A percentile compares a stretch with the other conserved stretches of the same genome.
Evolutionary conservation across 2,329 filamentous ascomycete genomes (phyloP).

Genomic region (Exophiala sideris): DNA sequence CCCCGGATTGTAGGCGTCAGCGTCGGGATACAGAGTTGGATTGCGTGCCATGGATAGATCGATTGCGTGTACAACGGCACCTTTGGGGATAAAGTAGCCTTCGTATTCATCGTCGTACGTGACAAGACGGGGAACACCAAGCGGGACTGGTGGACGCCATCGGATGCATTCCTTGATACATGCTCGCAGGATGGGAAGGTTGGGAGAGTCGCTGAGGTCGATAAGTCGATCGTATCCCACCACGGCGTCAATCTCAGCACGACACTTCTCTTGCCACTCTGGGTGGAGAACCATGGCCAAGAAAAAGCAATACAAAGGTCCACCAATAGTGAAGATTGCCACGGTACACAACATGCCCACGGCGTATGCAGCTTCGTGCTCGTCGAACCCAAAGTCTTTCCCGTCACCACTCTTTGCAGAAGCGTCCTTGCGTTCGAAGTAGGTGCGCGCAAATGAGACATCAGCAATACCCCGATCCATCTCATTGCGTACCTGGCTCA

Average conservation of each 20-base stretch:
- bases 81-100: constrained; percentile 50
- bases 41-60: constrained; percentile 35
- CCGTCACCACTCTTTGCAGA: background rate
- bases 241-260: constrained; percentile 36
- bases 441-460: constrained; percentile 17
- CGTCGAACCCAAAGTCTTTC: constrained; percentile 21
- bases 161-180: constrained; percentile 44
- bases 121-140: constrained; percentile 51
- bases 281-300: constrained; percentile 49
- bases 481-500: constrained; percentile 9
- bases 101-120: constrained; percentile 50
- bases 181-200: constrained; percentile 39
- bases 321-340: constrained; percentile 30
- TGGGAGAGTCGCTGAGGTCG: constrained; percentile 39
- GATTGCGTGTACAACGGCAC: constrained; percentile 42
- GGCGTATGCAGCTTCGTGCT: constrained; percentile 30
- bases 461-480: constrained; percentile 10
- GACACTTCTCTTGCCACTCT: constrained; percentile 46
- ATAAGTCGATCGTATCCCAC: constrained; percentile 41
- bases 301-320: constrained; percentile 30
- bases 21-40: constrained; percentile 31
- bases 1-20: constrained; percentile 30
- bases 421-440: constrained; percentile 15
- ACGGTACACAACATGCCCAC: constrained; percentile 30
- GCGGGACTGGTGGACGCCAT: constrained; percentile 49